phyloP scores from a whole-genome alignment of 148 eudicot species.

The Rhododendron kiyosumense region DNA sequence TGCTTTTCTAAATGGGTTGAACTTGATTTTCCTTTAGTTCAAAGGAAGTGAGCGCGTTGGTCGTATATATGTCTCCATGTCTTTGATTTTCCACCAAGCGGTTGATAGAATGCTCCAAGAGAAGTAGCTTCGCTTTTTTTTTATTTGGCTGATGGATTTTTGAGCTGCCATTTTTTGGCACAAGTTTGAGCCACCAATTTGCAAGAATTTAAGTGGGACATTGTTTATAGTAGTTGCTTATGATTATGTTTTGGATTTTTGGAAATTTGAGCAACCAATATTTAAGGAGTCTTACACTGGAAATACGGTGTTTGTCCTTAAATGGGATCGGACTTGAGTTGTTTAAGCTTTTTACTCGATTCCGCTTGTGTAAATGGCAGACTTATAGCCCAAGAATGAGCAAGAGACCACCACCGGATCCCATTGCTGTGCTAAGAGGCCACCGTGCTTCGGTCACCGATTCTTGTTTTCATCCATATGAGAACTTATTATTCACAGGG shows the following conservation, averaged over 20 bases:
- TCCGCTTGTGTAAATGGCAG: conserved; percentile 10
- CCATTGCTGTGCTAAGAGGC: conserved; percentile 77
- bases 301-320: background rate
- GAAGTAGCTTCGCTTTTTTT: background rate
- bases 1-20: background rate
- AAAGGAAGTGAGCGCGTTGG: background rate
- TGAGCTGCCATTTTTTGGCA: background rate
- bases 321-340: background rate
- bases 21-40: background rate
- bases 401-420: conserved; percentile 86
- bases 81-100: background rate
- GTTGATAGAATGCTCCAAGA: conserved; percentile 1
- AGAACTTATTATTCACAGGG: conserved; percentile 70
- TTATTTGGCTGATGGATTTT: too few relatives aligned
- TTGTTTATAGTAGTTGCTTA: background rate
- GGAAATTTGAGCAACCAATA: background rate
- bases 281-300: background rate
- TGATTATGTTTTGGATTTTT: background rate
- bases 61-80: background rate
- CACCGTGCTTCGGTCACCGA: conserved; percentile 93
- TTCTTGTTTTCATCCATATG: conserved; percentile 69
- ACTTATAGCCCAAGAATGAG: conserved; percentile 37
- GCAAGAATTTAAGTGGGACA: background rate
- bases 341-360: background rate
- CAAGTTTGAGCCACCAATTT: background rate